Evolutionary conservation across 306 rosid genomes (phyloP).

Genomic region (Rosa rugosa): DNA sequence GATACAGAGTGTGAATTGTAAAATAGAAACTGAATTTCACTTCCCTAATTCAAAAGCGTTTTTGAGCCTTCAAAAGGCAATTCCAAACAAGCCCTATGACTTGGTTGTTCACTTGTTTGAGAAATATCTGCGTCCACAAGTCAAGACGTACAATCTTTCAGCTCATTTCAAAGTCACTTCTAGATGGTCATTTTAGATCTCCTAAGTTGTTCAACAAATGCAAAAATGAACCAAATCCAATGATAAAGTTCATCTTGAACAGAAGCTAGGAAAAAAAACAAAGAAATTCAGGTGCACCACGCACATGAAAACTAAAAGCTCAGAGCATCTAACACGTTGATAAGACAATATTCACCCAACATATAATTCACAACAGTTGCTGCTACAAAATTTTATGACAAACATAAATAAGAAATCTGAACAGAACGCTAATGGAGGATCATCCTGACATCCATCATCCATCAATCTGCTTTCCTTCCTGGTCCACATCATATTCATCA

Average conservation of each 20-base stretch:
- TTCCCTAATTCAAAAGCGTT: too few relatives aligned
- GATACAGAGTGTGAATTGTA: too few relatives aligned
- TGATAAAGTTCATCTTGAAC: background rate
- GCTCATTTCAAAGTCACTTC: background rate
- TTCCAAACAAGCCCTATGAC: too few relatives aligned
- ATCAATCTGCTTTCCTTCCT: constrained; percentile 26
- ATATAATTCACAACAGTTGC: background rate
- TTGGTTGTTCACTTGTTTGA: too few relatives aligned
- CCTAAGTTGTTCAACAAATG: background rate
- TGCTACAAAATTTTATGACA: background rate
- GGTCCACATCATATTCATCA: constrained; percentile 19
- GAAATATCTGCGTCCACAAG: too few relatives aligned
- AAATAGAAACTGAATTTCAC: too few relatives aligned
- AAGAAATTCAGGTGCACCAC: background rate
- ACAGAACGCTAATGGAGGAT: background rate
- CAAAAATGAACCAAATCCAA: background rate
- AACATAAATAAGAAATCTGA: constrained; percentile 4
- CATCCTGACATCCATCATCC: background rate
- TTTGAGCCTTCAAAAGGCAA: too few relatives aligned
- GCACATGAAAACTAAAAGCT: background rate
- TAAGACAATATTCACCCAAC: background rate
- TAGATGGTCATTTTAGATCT: background rate
- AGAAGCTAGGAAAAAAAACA: background rate
- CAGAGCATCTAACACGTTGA: background rate
- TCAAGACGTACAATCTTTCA: background rate